These are phyloP conservation scores for Diaporthe citrichinensis DNA, from an alignment of 2,329 filamentous ascomycete species.

Conservation along the genomic window DNA sequence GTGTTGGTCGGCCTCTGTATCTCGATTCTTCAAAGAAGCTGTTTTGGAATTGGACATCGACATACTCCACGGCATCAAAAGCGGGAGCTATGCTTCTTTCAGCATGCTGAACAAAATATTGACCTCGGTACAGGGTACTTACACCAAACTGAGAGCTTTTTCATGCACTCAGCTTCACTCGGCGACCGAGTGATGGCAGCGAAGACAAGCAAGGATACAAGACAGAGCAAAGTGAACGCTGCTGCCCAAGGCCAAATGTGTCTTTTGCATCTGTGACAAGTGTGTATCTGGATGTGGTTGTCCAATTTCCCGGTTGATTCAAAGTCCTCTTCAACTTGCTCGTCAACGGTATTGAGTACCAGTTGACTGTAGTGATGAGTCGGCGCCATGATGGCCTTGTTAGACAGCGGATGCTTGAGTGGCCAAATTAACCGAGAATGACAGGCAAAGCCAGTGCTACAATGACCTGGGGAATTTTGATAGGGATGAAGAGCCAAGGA, in stretches of 20 bases:
- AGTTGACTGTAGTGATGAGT: background rate
- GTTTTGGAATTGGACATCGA: slow-evolving; percentile 7
- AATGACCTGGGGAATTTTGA: background rate
- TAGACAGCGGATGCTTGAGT: background rate
- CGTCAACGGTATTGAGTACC: background rate
- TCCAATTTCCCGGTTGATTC: background rate
- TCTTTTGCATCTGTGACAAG: background rate
- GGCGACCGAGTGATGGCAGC: background rate
- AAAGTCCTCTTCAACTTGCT: background rate
- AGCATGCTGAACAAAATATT: background rate
- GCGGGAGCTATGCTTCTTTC: background rate
- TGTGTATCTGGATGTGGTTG: background rate
- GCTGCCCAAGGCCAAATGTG: background rate
- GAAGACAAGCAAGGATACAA: background rate
- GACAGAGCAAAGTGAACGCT: background rate
- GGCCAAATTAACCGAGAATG: background rate
- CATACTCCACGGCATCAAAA: background rate
- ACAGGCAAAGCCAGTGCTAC: background rate
- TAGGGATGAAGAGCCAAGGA: background rate
- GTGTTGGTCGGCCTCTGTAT: background rate
- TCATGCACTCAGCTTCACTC: background rate
- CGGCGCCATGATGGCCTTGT: background rate
- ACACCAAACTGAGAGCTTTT: slow-evolving; percentile 2
- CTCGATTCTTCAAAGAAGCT: background rate
- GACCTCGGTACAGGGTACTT: background rate